A percentile compares a stretch with the other conserved stretches of the same genome.
These are phyloP conservation scores for Meredithiella fracta DNA, from an alignment of 2,329 filamentous ascomycete species.

Conservation along the genomic window DNA sequence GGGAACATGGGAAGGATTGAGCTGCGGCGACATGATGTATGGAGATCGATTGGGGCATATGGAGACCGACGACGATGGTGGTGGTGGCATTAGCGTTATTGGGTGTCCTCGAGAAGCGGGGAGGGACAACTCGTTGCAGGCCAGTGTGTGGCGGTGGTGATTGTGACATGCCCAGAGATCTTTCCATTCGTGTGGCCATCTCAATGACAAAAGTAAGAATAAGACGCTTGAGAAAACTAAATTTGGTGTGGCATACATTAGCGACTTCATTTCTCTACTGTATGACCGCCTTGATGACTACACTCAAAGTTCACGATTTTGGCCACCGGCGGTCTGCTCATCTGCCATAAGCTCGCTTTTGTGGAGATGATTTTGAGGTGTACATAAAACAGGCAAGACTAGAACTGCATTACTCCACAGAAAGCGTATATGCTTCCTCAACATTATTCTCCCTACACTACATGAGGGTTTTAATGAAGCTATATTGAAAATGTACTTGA, in stretches of 20 bases:
- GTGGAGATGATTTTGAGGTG: too few species aligned
- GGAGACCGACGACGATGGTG: not conserved
- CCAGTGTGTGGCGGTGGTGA: not conserved
- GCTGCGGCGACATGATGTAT: not conserved
- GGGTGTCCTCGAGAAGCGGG: not conserved
- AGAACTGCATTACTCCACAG: too few species aligned
- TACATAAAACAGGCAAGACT: too few species aligned
- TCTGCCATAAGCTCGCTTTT: too few species aligned
- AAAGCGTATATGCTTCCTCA: too few species aligned
- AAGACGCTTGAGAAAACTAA: not conserved
- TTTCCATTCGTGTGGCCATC: not conserved
- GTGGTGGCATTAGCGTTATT: not conserved
- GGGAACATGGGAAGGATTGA: not conserved
- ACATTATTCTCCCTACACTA: too few species aligned
- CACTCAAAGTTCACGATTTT: not conserved
- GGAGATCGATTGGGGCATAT: not conserved
- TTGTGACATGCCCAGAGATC: not conserved
- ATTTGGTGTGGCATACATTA: not conserved
- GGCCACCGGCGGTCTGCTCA: not conserved
- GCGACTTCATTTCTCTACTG: not conserved
- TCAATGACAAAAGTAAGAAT: not conserved
- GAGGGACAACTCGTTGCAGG: too few species aligned
- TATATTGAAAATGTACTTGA: too few species aligned
- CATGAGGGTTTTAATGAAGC: too few species aligned
- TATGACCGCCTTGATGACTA: not conserved